Percentiles rank a stretch among this genome's conserved stretches.
These are phyloP conservation scores for Iberis amara DNA, from an alignment of 441 rosid genomes.

Conservation along the genomic window DNA sequence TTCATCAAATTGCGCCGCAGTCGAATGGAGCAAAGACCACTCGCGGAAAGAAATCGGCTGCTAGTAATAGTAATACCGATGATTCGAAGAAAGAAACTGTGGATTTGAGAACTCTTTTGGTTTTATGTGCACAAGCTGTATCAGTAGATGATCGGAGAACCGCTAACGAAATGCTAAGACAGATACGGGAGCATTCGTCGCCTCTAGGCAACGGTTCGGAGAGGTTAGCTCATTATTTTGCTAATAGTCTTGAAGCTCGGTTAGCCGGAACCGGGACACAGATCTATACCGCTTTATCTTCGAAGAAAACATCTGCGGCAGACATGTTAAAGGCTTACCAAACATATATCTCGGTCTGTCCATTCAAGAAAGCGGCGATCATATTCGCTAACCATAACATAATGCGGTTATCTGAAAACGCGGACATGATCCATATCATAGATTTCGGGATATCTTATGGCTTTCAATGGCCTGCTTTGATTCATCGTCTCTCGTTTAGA, in stretches of 20 bases:
- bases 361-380: constrained; percentile 34
- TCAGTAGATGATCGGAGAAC: constrained; percentile 44
- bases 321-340: constrained; percentile 63
- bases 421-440: constrained; percentile 37
- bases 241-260: constrained; percentile 72
- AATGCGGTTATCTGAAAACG: constrained; percentile 22
- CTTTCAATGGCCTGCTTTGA: constrained; percentile 48
- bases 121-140: constrained; percentile 42
- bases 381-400: constrained; percentile 35
- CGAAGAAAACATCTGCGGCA: constrained; percentile 46
- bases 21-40: constrained; percentile 27
- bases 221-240: constrained; percentile 68
- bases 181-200: constrained; percentile 66
- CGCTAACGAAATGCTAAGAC: constrained; percentile 51
- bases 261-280: constrained; percentile 67
- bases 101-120: constrained; percentile 42
- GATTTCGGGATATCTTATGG: constrained; percentile 67
- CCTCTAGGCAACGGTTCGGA: constrained; percentile 69
- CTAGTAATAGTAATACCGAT: not conserved
- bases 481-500: constrained; percentile 34
- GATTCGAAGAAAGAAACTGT: constrained; percentile 25
- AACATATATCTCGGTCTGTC: constrained; percentile 29
- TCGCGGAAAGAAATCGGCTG: constrained; percentile 29
- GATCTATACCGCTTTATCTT: constrained; percentile 39
- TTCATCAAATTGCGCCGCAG: constrained; percentile 10